Evolutionary conservation across 225 moss, liverwort and hornwort genomes (phyloP), one percentile per base, ranked within the genome.

Genomic region (Marchantia paleacea): DNA sequence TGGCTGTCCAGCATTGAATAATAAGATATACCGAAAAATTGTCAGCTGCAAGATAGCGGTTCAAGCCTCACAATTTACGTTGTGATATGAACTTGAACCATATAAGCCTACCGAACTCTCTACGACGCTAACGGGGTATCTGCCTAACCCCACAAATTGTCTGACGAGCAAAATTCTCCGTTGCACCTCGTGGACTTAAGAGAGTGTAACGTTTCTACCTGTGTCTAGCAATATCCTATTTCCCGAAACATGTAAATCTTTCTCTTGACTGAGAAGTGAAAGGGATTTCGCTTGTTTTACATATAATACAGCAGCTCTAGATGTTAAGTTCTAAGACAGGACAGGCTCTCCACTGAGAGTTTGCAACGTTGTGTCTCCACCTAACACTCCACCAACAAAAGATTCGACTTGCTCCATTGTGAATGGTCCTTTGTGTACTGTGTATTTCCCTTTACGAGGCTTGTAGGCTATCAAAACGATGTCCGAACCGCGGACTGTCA

Each of bases 401-500:
- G 84, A 84, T 81, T 97, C 96, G 28, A 88, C 90, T 57, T 85
- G 84, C 71, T 97, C 91, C 2, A 92, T 73, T 65, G 89, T 91
- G 18, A 89, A 75, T 26, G 82, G 81, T 63, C 87, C 91, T 82
- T 77, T 85, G 48, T 83, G 88, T 55, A 93, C 69, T 16, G 87
- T 90, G 49, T 89, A 96, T 77, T 86, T 93, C 48, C 91, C 88
- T 85, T 72, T 92, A 39, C 92, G 91, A 76, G 89, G 94, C 78
- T 96, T 96, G 84, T 92, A 94, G 14, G 93, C 94, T 78, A 94
- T 86, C 74, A 97, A 77, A 75, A 90, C 55, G 61, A 87, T 79
- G 58, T 91, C 88, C 9, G 84, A 75, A 78, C 84, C 87, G 26
- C 82, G 80, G 26, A 88, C 62, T 68, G 82, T 86, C 79, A 67